Base-by-base conservation (phyloP, 345 rosid genomes). In the Gossypium thurberi region DNA sequence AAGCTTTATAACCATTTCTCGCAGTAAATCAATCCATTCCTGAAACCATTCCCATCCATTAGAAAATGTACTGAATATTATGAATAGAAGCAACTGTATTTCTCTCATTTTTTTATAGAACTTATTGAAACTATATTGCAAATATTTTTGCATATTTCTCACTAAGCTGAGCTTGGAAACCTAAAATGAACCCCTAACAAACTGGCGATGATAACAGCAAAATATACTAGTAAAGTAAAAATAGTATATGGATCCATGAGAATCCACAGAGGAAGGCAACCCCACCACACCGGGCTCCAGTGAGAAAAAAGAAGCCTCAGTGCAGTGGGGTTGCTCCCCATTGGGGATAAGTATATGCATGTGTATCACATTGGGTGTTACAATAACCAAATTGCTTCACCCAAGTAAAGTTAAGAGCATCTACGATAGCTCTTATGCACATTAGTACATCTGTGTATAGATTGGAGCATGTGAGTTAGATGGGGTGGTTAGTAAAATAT, bases 1-100 rank as follows among this genome's bases (percentile, higher is more conserved):
- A 71, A 95, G 90, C 78, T 90, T 90, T 80, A 81, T 79, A 72
- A 86, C 92, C 93, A 92, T 89, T 46, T 83, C 88, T 55, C 93
- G 87, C 71, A 92, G 77, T 78, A 95, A 78, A 72, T 88, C 94
- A 84, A 92, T 84, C 99, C 96, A 91, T 71, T 87, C 98, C 99
- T 94, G 91, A 47, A 68, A 74, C 51, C 78, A 79, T 70, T 43
- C 14, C 59, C 70, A 76, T 65, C 28, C 73, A 75, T 53, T 43
- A 2, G 71, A 73, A 12, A 67, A 72, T 7, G 42, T 53, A 15
- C 26, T 11, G 52, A 72, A 72, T 70, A 53, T 18, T 20, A 55
- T 37, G 33, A 55, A 42, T 37, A 55, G 48, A 40, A 20, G 62
- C 33, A 53, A 65, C 33, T 7, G 37, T 9, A 44, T 4, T 44